Evolutionary conservation across 208 protist genomes (phyloP).

Genomic region (Tritrichomonas musculus): DNA sequence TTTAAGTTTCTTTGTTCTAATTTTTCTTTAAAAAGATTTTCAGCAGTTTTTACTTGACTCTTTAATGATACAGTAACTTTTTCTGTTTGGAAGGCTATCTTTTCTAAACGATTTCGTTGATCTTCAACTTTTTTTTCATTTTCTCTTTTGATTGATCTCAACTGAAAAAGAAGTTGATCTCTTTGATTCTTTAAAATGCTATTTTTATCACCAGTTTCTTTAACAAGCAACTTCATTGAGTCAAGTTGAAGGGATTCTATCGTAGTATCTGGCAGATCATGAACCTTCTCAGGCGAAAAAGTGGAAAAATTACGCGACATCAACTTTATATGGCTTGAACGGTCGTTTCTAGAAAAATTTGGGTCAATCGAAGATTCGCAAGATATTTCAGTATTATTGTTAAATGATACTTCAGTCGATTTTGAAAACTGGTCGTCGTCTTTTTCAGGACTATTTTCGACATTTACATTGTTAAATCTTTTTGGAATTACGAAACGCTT

Average conservation of each 20-base stretch:
- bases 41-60: background rate
- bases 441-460: no score
- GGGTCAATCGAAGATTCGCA: no score
- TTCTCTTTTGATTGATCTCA: background rate
- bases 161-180: background rate
- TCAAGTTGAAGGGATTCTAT: background rate
- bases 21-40: background rate
- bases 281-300: no score
- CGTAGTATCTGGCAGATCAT: background rate
- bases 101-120: background rate
- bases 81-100: background rate
- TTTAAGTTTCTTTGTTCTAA: background rate
- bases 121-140: background rate
- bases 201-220: background rate
- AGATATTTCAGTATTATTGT: background rate
- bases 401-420: background rate
- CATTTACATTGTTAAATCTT: no score
- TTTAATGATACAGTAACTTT: background rate
- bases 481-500: background rate
- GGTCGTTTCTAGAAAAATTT: no score
- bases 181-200: background rate
- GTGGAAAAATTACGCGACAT: no score
- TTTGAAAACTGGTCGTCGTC: no score
- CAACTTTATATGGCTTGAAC: background rate
- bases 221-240: background rate